A percentile compares a stretch with the other conserved stretches of the same genome.
phyloP scores from a whole-genome alignment of 805 yeast genomes.

The Myxozyma neotropica region DNA sequence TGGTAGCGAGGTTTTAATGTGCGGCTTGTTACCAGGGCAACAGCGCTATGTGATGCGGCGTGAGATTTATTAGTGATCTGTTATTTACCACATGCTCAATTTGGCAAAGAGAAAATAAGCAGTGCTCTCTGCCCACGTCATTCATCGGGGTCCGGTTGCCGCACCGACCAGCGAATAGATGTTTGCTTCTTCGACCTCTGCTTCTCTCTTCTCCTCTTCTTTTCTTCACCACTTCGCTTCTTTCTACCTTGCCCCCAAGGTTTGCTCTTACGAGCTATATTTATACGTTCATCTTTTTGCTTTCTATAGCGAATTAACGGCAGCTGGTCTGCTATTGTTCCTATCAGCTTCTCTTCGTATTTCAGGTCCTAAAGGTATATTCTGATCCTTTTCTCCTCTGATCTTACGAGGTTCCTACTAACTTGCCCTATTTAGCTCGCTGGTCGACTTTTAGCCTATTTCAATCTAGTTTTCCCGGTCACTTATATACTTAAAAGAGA shows the following conservation, averaged over 20 bases:
- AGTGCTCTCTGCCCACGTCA: neutral
- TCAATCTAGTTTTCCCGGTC: constrained; percentile 2
- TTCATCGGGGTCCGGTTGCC: neutral
- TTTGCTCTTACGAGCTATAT: neutral
- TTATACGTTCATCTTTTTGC: neutral
- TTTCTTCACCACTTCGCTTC: constrained; percentile 8
- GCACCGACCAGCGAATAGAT: neutral
- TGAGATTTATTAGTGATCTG: neutral
- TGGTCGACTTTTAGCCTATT: constrained; percentile 18
- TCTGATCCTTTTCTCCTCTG: too few relatives aligned
- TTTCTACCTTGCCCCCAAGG: neutral
- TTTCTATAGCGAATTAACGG: constrained; percentile 3
- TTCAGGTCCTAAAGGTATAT: constrained; percentile 1
- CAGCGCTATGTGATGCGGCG: neutral
- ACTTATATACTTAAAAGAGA: neutral
- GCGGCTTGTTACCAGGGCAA: constrained; percentile 1
- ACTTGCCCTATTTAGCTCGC: constrained; percentile 14
- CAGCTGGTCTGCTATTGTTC: constrained; percentile 32
- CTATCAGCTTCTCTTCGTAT: constrained; percentile 8
- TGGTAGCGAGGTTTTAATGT: too few relatives aligned
- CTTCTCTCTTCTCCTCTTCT: neutral
- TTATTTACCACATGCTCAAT: neutral
- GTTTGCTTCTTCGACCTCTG: neutral
- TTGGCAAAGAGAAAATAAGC: neutral
- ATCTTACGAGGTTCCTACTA: too few relatives aligned